phyloP scores from a whole-genome alignment of 257 asterid genomes.

The Buddleja alternifolia region DNA sequence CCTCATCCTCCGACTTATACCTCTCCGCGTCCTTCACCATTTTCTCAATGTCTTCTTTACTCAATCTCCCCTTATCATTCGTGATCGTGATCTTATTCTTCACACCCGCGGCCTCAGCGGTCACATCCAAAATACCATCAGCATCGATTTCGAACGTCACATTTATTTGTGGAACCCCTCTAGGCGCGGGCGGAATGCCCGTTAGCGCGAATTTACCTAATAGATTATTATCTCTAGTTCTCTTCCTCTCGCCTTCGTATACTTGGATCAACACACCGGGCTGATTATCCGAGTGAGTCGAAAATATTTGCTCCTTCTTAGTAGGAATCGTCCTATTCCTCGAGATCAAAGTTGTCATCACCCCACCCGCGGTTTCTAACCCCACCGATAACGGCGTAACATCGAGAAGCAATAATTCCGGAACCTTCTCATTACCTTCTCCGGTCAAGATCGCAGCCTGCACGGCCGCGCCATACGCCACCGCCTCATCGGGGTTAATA shows the following conservation, averaged over 20 bases:
- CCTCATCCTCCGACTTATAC: slow-evolving; percentile 62
- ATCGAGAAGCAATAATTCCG: slow-evolving; percentile 52
- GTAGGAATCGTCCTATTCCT: slow-evolving; percentile 60
- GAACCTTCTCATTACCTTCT: slow-evolving; percentile 53
- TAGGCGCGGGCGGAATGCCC: slow-evolving; percentile 64
- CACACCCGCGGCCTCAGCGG: slow-evolving; percentile 59
- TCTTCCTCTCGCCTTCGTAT: slow-evolving; percentile 56
- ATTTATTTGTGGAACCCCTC: slow-evolving; percentile 61
- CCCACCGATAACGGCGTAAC: slow-evolving; percentile 58
- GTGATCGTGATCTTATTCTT: slow-evolving; percentile 64
- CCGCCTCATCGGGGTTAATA: slow-evolving; percentile 56
- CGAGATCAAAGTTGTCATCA: slow-evolving; percentile 54
- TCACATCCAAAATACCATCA: slow-evolving; percentile 51
- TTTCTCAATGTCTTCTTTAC: slow-evolving; percentile 55
- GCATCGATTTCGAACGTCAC: slow-evolving; percentile 60
- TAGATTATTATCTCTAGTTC: slow-evolving; percentile 53
- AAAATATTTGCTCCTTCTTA: slow-evolving; percentile 57
- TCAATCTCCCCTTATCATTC: slow-evolving; percentile 55
- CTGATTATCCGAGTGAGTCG: slow-evolving; percentile 56
- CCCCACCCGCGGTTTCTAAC: slow-evolving; percentile 61
- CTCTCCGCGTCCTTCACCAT: slow-evolving; percentile 65
- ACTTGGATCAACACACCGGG: slow-evolving; percentile 65
- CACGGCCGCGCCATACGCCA: slow-evolving; percentile 60
- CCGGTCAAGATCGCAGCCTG: slow-evolving; percentile 60
- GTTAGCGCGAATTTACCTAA: slow-evolving; percentile 57